phyloP scores from a whole-genome alignment of 305 asterid species.

The Fraxinus sp. region DNA sequence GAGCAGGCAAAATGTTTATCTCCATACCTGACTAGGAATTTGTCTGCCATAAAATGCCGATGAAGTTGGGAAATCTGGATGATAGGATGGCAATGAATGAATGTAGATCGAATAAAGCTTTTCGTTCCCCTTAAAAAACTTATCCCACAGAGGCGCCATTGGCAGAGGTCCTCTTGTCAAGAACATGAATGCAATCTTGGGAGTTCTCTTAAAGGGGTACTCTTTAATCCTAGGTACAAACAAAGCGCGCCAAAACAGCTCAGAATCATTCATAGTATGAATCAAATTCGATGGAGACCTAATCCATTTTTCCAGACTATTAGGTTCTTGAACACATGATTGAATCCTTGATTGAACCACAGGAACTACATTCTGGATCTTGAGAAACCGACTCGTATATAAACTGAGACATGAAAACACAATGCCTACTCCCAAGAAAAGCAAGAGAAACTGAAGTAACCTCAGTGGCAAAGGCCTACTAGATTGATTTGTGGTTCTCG shows the following conservation, averaged over 20 bases:
- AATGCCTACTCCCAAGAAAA: slow-evolving; percentile 59
- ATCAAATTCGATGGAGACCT: slow-evolving; percentile 60
- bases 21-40: slow-evolving; percentile 83
- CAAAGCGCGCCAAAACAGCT: slow-evolving; percentile 84
- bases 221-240: slow-evolving; percentile 55
- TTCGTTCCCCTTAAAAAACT: slow-evolving; percentile 76
- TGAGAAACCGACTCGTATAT: slow-evolving; percentile 62
- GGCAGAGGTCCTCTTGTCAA: slow-evolving; percentile 94
- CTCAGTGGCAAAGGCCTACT: slow-evolving; percentile 71
- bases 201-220: slow-evolving; percentile 73
- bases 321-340: slow-evolving; percentile 39
- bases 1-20: background rate
- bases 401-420: slow-evolving; percentile 68
- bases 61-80: slow-evolving; percentile 48
- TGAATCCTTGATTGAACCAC: slow-evolving; percentile 40
- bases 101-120: slow-evolving; percentile 65
- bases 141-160: slow-evolving; percentile 81
- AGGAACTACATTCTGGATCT: slow-evolving; percentile 37
- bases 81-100: slow-evolving; percentile 77
- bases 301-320: slow-evolving; percentile 51
- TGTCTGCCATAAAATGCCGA: slow-evolving; percentile 78
- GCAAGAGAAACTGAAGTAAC: slow-evolving; percentile 55
- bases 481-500: slow-evolving; percentile 33
- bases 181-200: slow-evolving; percentile 89
- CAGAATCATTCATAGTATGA: slow-evolving; percentile 75